These are phyloP conservation scores for Citrullus colocynthis DNA, from an alignment of 306 rosid genomes.

Conservation along the genomic window DNA sequence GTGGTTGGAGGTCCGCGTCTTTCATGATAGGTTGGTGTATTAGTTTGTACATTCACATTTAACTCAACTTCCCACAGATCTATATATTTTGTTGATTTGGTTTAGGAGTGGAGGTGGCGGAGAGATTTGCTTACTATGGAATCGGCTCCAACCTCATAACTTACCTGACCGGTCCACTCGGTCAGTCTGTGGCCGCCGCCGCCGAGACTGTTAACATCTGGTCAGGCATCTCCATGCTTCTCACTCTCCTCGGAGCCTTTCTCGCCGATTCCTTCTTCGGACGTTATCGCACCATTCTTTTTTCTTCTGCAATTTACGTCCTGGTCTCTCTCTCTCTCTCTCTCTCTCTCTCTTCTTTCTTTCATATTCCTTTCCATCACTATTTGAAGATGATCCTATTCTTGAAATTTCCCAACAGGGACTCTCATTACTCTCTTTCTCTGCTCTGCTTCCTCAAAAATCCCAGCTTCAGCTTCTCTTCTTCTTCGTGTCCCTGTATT, in stretches of 20 bases:
- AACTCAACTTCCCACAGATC: too few species aligned
- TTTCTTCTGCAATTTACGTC: slow-evolving; percentile 23
- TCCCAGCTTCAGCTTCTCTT: slow-evolving; percentile 22
- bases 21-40: slow-evolving; percentile 16
- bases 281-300: slow-evolving; percentile 23
- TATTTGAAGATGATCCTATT: not conserved
- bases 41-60: too few species aligned
- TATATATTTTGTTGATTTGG: too few species aligned
- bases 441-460: slow-evolving; percentile 30
- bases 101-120: slow-evolving; percentile 32
- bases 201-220: slow-evolving; percentile 23
- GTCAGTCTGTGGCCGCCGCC: slow-evolving; percentile 24
- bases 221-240: slow-evolving; percentile 21
- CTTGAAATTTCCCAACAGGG: not conserved
- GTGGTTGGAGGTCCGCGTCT: slow-evolving; percentile 35
- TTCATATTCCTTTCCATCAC: not conserved
- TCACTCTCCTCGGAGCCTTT: slow-evolving; percentile 29
- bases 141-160: slow-evolving; percentile 21
- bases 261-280: slow-evolving; percentile 32
- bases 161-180: slow-evolving; percentile 22
- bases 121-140: slow-evolving; percentile 32
- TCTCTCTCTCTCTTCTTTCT: not conserved
- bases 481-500: slow-evolving; percentile 47
- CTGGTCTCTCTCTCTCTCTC: slow-evolving; percentile 17
- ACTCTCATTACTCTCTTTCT: slow-evolving; percentile 26